These are phyloP conservation scores for Alternaria sp. DNA, from an alignment of 2,329 filamentous ascomycete genomes.

Conservation along the genomic window DNA sequence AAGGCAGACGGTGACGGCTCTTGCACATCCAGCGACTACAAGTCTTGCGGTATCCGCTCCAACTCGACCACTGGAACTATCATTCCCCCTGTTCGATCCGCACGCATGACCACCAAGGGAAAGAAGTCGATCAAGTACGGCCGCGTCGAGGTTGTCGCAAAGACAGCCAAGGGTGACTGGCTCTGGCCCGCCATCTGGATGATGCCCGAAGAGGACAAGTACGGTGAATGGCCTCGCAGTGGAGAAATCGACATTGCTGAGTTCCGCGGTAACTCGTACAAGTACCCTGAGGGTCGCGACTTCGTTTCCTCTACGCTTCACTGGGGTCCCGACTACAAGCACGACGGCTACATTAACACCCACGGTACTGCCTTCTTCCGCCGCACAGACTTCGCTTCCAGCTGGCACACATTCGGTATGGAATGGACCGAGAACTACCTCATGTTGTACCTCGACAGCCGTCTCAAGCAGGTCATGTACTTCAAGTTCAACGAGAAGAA, in stretches of 20 bases:
- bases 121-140: constrained; percentile 79
- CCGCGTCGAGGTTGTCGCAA: constrained; percentile 78
- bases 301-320: constrained; percentile 78
- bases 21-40: constrained; percentile 67
- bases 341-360: constrained; percentile 31
- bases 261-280: constrained; percentile 76
- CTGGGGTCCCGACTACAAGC: constrained; percentile 63
- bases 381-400: constrained; percentile 73
- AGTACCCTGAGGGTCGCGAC: constrained; percentile 76
- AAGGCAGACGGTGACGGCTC: constrained; percentile 55
- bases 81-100: constrained; percentile 77
- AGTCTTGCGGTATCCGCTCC: constrained; percentile 71
- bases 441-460: constrained; percentile 81
- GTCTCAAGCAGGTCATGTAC: constrained; percentile 79
- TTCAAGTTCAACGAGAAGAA: constrained; percentile 64
- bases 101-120: constrained; percentile 75
- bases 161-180: constrained; percentile 79
- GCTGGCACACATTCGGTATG: constrained; percentile 74
- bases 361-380: constrained; percentile 49
- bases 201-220: constrained; percentile 68
- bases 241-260: constrained; percentile 86
- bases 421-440: constrained; percentile 82
- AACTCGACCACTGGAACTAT: constrained; percentile 77
- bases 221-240: constrained; percentile 77
- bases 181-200: constrained; percentile 83